Base-by-base conservation (phyloP, 768 basidiomycete genomes). In the Suillus spraguei region DNA sequence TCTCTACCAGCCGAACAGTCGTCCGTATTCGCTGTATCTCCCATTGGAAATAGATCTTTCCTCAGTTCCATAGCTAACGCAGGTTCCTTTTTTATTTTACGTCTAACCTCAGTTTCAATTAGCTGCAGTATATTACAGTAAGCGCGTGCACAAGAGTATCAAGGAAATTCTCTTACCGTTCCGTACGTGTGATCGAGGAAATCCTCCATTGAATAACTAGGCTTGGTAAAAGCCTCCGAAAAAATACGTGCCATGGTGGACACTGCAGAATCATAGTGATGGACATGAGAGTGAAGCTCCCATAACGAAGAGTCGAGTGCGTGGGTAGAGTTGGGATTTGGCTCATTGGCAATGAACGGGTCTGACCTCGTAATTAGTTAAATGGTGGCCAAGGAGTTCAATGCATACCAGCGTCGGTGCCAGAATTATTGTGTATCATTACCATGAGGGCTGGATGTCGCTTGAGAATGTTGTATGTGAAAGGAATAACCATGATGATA, bases 381-480 rank as follows among this genome's bases (percentile, higher is more conserved):
- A 17, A 13, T 44, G 49, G 13, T 28, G 13, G 8, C 7, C 24
- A 24, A 32, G 33, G 53, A 60, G n/a, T 3, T 41, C 39, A 33
- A 33, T 36, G 63, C 71, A 59, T 32, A 80, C 83, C 85, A 47
- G 71, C 71, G 5, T 74, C 75, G 28, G 63, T 50, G n/a, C 67
- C 67, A 39, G 78, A 68, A 11, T 73, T 73, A 2, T 89, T 85
- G 74, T 99, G 97, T 41, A 99, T 92, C 90, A 99, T 92, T 38
- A 79, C 79, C 96, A 98, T 97, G 65, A 95, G 83, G 0, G 89
- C 86, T 4, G 96, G 95, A 74, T 99, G 97, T 10, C 85, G 81
- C 74, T 97, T 97, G 69, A 99, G 84, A 59, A 95, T 81, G 71
- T 99, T 99, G 79, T 99, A 99, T 8, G 90, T 88, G 77, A 99